These are phyloP conservation scores for Raphanus raphanistrum DNA, from an alignment of 345 rosid species.

Conservation along the genomic window DNA sequence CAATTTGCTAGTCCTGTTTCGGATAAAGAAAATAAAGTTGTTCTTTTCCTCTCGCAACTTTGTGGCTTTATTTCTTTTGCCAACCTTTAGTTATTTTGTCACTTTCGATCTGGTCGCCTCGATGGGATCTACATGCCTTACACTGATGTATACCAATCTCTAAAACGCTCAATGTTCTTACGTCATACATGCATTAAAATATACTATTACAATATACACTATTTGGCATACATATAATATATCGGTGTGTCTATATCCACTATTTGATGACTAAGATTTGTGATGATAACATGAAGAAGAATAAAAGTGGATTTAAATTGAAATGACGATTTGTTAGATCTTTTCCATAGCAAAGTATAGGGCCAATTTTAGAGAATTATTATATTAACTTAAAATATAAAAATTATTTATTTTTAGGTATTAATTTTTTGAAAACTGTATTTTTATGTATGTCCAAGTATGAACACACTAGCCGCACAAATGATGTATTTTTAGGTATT, in stretches of 20 bases:
- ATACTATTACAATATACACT: slow-evolving; percentile 14
- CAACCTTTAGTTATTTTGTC: slow-evolving; percentile 39
- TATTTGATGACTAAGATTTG: slow-evolving; percentile 25
- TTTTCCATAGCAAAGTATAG: not conserved
- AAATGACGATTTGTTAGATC: not conserved
- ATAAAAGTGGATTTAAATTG: not conserved
- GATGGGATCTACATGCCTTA: slow-evolving; percentile 38
- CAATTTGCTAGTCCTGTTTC: slow-evolving; percentile 33
- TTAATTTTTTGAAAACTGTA: not conserved
- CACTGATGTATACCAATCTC: slow-evolving; percentile 26
- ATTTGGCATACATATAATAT: slow-evolving; percentile 2
- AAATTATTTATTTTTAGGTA: not conserved
- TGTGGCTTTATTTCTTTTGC: slow-evolving; percentile 36
- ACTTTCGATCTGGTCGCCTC: slow-evolving; percentile 39
- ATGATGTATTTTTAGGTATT: not conserved
- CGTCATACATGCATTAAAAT: slow-evolving; percentile 35
- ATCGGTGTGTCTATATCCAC: slow-evolving; percentile 15
- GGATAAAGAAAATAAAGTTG: slow-evolving; percentile 29
- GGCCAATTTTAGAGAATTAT: not conserved
- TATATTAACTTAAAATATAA: not conserved
- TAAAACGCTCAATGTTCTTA: slow-evolving; percentile 32
- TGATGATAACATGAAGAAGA: not conserved
- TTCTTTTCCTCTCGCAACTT: slow-evolving; percentile 25
- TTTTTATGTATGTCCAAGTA: not conserved
- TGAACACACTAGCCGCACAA: not conserved